Percentiles rank a stretch among this genome's conserved stretches.
Conservation (phyloP, 2,329 filamentous ascomycete species). For the Lachnellula subtilissima region DNA sequence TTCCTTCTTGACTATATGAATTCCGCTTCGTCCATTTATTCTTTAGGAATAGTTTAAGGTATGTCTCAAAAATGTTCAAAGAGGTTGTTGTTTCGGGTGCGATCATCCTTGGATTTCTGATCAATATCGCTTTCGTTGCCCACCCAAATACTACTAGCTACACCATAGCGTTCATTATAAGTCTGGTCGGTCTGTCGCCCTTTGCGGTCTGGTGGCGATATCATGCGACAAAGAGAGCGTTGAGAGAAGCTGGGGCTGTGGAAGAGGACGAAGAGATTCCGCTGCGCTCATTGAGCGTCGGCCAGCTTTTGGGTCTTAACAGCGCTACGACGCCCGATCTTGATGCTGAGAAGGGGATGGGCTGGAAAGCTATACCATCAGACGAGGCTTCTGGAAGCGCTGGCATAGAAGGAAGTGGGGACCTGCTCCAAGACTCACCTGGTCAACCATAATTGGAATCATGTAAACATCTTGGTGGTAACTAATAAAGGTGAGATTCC, state of each 20-base stretch:
- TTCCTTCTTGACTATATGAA: neutral
- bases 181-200: constrained; percentile 12
- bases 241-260: neutral
- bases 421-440: neutral
- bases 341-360: neutral
- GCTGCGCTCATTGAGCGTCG: neutral
- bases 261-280: neutral
- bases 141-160: constrained; percentile 21
- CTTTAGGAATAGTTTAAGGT: neutral
- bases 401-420: neutral
- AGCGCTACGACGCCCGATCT: neutral
- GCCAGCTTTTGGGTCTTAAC: neutral
- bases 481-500: no score
- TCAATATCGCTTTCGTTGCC: constrained; percentile 20
- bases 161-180: constrained; percentile 19
- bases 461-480: no score
- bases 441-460: neutral
- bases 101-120: constrained; percentile 19
- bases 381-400: neutral
- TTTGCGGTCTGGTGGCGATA: constrained; percentile 11
- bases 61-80: constrained; percentile 17
- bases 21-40: neutral
- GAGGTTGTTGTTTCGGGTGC: constrained; percentile 21
- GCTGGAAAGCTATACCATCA: neutral
- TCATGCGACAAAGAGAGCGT: neutral